Conservation (phyloP, 805 yeast genomes). For the Saccharomycopsis synnaedendra region DNA sequence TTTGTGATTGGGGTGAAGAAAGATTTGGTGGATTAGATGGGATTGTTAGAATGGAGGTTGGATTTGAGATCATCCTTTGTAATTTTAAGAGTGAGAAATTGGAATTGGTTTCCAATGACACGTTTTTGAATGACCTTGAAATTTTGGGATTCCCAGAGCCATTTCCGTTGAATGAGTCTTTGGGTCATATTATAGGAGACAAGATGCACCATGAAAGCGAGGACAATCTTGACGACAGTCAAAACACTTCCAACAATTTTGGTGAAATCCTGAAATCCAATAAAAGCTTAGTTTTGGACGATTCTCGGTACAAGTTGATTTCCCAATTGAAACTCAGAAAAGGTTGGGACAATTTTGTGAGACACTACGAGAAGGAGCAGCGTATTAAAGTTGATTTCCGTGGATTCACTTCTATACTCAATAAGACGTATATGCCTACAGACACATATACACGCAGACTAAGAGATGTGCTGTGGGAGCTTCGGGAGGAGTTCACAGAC, state of each 20-base stretch:
- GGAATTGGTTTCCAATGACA: constrained; percentile 34
- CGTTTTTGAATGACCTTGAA: constrained; percentile 27
- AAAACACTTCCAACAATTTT: not conserved
- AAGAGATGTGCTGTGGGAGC: constrained; percentile 24
- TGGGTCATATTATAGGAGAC: constrained; percentile 3
- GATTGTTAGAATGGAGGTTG: constrained; percentile 43
- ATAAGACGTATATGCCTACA: constrained; percentile 35
- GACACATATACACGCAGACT: constrained; percentile 35
- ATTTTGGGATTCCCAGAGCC: constrained; percentile 29
- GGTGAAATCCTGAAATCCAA: not conserved
- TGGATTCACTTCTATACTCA: constrained; percentile 40
- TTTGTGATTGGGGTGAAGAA: constrained; percentile 45
- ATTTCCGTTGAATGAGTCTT: constrained; percentile 7
- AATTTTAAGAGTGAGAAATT: constrained; percentile 38
- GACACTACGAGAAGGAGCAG: constrained; percentile 36
- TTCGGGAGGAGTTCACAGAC: constrained; percentile 25
- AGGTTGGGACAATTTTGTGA: constrained; percentile 15
- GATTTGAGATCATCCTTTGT: constrained; percentile 52
- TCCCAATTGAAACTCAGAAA: constrained; percentile 9
- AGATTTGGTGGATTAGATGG: constrained; percentile 46
- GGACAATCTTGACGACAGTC: not conserved
- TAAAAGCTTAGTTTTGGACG: not conserved
- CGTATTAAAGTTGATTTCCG: constrained; percentile 41
- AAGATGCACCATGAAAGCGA: not conserved
- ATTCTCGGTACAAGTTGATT: constrained; percentile 14